Evolutionary conservation across 441 rosid genomes (phyloP), one percentile per base, ranked within the genome.

Genomic region (Populus hybrid): DNA sequence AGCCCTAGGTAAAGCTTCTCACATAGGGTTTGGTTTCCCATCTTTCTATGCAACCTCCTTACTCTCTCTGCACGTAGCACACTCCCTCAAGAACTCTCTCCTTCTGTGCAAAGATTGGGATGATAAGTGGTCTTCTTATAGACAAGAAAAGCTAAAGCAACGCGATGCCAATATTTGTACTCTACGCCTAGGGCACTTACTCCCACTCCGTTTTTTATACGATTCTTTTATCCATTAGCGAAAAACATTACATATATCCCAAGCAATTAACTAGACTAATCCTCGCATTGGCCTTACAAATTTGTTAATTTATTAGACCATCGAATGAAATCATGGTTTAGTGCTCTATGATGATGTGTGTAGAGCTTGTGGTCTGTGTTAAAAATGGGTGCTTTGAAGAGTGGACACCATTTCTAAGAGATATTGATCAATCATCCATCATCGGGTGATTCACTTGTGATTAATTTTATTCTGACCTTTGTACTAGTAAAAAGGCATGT

Each of bases 81-180:
- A 1, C 57, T 50, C 57, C 20, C 57, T 50, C 7, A 50, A 50
- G 5, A 16, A 50, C 57, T 50, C 57, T 5, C 57, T 50, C 1
- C 61, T 18, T n/a, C 14, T 54, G 4, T 3, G 54, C 34, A 24
- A 2, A 16, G 21, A 63, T 16, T 61, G 14, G 14, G 71, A 28
- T 64, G 82, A 18, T 73, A 75, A 66, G 82, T 82, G 71, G 83
- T 82, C 70, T 84, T 85, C 84, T 84, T 92, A 92, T 92, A 92
- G 87, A 8, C 80, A 78, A 34, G 24, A 23, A 75, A 79, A 78
- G 79, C 73, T 66, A 77, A 69, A 14, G 20, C 1, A 14, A 14
- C 57, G 57, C 20, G 57, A 50, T 50, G 20, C 57, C 57, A 50
- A 46, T 50, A 14, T 50, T 14, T 50, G 57, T 50, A 50, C 20